A percentile compares a stretch with the other conserved stretches of the same genome.
These are phyloP conservation scores for Epicoccum nigrum DNA, from an alignment of 2,329 filamentous ascomycete genomes.

Conservation along the genomic window DNA sequence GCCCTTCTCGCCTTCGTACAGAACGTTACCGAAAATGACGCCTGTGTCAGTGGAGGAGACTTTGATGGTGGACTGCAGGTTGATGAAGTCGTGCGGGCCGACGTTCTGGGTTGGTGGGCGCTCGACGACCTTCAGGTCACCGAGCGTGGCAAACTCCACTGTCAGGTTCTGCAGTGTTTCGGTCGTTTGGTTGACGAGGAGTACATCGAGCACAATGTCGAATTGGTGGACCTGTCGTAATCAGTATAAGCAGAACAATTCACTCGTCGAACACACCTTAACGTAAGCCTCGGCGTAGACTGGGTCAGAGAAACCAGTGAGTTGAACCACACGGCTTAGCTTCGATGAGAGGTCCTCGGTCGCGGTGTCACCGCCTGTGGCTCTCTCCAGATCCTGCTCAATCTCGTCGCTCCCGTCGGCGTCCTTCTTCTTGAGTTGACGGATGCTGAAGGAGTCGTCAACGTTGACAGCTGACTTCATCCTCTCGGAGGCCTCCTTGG, in stretches of 20 bases:
- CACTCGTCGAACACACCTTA: constrained; percentile 61
- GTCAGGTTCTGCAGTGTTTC: constrained; percentile 97
- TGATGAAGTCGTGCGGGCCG: constrained; percentile 94
- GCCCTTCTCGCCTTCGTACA: constrained; percentile 83
- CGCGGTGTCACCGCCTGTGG: constrained; percentile 85
- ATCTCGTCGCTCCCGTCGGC: constrained; percentile 83
- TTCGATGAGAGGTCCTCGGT: constrained; percentile 91
- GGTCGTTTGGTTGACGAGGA: constrained; percentile 95
- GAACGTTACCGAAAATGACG: constrained; percentile 98
- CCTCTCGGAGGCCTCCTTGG: constrained; percentile 89
- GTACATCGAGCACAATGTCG: constrained; percentile 94
- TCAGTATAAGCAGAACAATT: constrained; percentile 13
- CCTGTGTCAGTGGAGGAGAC: constrained; percentile 97
- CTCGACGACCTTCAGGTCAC: constrained; percentile 97
- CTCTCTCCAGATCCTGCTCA: constrained; percentile 88
- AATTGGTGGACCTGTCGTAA: constrained; percentile 77
- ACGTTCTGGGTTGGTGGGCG: constrained; percentile 95
- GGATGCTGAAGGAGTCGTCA: constrained; percentile 90
- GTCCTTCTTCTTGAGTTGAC: constrained; percentile 87
- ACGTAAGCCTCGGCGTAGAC: constrained; percentile 99
- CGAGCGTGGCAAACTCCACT: constrained; percentile 97
- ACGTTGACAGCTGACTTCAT: constrained; percentile 94
- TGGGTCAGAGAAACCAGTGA: constrained; percentile 96
- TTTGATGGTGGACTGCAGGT: constrained; percentile 98
- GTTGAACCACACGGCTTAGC: constrained; percentile 91